Evolutionary conservation across 257 asterid genomes (phyloP), one percentile per base, ranked within the genome.

Genomic region (Solanum corneliomulleri): DNA sequence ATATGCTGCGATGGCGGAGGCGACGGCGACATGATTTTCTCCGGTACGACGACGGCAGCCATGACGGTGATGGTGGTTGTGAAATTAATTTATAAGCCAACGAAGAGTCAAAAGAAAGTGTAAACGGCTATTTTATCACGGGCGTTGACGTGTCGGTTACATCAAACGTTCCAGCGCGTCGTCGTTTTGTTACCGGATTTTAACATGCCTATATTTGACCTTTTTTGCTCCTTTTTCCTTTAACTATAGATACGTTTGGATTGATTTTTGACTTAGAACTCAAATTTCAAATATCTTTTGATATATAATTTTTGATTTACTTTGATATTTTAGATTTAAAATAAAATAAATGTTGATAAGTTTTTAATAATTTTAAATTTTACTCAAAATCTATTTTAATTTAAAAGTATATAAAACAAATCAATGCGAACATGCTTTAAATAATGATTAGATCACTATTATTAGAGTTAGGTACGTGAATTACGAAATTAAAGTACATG

Each of bases 31-130:
- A 82, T 80, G 86, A 91, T 89, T 85, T 92, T 93, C 90, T 92
- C 95, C 56, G 96, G 88, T 6, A 88, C 94, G 82, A 90, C 89
- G 37, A 90, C 88, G 42, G 93, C 93, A 66, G 97, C 93, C 98
- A 96, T 96, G 66, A 37, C 25, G 27, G 52, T 72, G 62, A 25
- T n/a, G 60, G 84, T 27, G 35, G 84, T 80, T 16, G 64, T 14
- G 68, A 49, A 42, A 13, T 70, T 15, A 27, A 13, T 31, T 31
- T 9, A 33, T 18, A 33, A 71, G 76, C 41, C 76, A 69, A 25
- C 31, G 3, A 72, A 4, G 13, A 23, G 18, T 70, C 35, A 60
- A 33, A 33, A 29, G 81, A 33, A 41, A 64, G 49, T 16, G 44
- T 47, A 85, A 85, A 27, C 64, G 87, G 62, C 87, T 27, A 85